These are phyloP conservation scores for Fraxinus excelsior DNA, from an alignment of 257 asterid genomes.

Conservation along the genomic window DNA sequence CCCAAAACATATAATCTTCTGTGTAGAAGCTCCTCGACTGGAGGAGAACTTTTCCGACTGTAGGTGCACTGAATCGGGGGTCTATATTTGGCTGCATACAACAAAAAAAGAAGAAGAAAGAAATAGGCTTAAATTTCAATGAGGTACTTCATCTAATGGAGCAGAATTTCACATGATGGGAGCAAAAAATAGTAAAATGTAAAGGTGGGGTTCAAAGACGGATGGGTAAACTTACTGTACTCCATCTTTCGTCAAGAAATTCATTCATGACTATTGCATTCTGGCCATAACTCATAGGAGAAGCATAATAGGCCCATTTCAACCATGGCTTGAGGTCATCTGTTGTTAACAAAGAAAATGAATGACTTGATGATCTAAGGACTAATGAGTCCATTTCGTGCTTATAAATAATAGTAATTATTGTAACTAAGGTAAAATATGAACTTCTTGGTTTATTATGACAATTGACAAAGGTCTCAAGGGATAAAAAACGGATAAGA, in stretches of 20 bases:
- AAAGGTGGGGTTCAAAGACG: no score
- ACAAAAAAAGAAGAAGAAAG: neutral
- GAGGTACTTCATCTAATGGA: no score
- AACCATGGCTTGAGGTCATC: conserved; percentile 48
- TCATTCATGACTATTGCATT: conserved; percentile 53
- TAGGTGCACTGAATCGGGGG: conserved; percentile 35
- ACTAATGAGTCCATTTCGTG: neutral
- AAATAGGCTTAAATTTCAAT: no score
- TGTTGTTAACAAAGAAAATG: conserved; percentile 25
- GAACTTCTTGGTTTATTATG: no score
- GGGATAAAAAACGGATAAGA: no score
- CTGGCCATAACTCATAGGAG: conserved; percentile 62
- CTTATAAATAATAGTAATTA: neutral
- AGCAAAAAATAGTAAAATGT: neutral
- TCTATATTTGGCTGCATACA: conserved; percentile 51
- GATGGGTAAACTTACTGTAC: conserved; percentile 35
- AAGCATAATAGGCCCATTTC: conserved; percentile 50
- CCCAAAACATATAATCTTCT: conserved; percentile 49
- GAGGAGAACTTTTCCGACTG: conserved; percentile 59
- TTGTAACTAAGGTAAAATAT: no score
- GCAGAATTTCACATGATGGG: neutral
- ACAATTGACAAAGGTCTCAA: neutral
- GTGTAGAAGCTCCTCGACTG: conserved; percentile 48
- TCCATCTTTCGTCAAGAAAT: conserved; percentile 58
- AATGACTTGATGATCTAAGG: neutral